A percentile compares a stretch with the other conserved stretches of the same genome.
phyloP scores from a whole-genome alignment of 441 rosid genomes.

The Corymbia calophylla region DNA sequence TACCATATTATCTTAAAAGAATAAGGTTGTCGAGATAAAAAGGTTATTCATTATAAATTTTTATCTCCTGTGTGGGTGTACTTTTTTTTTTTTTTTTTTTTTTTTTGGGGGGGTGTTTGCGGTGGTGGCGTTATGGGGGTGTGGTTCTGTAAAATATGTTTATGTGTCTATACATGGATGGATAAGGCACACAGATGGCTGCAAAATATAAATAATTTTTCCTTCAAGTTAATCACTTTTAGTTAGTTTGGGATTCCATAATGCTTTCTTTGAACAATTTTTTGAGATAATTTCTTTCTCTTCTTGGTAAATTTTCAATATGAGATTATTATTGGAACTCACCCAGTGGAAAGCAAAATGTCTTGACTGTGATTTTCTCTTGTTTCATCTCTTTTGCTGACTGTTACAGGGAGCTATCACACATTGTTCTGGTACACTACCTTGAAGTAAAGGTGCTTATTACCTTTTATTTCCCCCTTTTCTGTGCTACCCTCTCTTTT shows the following conservation, averaged over 20 bases:
- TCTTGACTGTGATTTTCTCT: conserved; percentile 7
- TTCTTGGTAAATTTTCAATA: background rate
- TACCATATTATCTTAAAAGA: background rate
- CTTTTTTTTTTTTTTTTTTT: background rate
- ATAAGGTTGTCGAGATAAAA: background rate
- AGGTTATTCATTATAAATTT: background rate
- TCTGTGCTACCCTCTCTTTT: background rate
- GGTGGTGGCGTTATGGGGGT: background rate
- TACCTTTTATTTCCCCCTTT: conserved; percentile 14
- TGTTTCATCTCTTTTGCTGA: conserved; percentile 10
- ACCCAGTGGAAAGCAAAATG: background rate
- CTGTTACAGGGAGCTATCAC: conserved; percentile 64
- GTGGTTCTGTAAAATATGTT: background rate
- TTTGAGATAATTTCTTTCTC: background rate
- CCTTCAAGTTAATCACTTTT: background rate
- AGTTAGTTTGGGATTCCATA: background rate
- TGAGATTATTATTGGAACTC: background rate
- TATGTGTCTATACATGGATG: background rate
- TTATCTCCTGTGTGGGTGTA: background rate
- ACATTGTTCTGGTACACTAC: conserved; percentile 89
- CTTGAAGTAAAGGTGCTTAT: conserved; percentile 66
- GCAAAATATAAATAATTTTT: background rate
- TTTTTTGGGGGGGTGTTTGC: too few species aligned
- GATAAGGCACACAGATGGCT: background rate
- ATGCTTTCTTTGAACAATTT: background rate